Base-by-base conservation (phyloP, 2,329 filamentous ascomycete species). In the Monosporascus ibericus region DNA sequence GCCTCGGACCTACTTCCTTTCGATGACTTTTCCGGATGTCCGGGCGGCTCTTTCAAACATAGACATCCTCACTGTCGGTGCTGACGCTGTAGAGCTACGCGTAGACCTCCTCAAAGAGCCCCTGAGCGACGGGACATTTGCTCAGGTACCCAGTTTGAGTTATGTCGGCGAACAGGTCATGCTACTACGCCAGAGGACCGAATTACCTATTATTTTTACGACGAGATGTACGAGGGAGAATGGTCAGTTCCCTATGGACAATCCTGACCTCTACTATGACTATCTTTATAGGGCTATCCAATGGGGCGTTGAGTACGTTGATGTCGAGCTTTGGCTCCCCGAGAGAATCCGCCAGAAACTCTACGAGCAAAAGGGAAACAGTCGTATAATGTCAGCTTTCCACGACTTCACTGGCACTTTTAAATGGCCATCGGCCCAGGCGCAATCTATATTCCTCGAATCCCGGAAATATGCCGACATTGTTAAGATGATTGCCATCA, bases 191-290 rank as follows among this genome's bases (percentile, higher is more conserved):
- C 89, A 94, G 68, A 82, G 88, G 57, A 94, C 89, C 0, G 90
- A 95, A 63, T 74, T 95, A 42, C 90, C 90, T n/a, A 90, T 95
- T 65, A 91, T 95, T 52, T 92, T 92, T 66, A 95, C 90, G 0
- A 92, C 87, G 0, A 79, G 90, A 59, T 94, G 90, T 66, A 90
- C 83, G 2, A 82, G 79, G 30, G 90, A 95, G 64, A 94, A 92
- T 63, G 90, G 90, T 34, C 84, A 84, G 24, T 95, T 94, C 57
- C 90, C 90, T 1, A 92, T 92, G 87, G 84, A 90, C 40, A 81
- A 90, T 51, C 87, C 88, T 0, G 74, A 77, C 15, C 67, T 94
- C 44, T 92, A 86, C 67, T 89, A 88, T 69, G 78, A 85, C 54
- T 92, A 94, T 63, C 78, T 95, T n/a, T 86, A 85, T 63, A 83